Conservation (phyloP, 2,329 filamentous ascomycete species). For the Aureobasidium subglaciale region DNA sequence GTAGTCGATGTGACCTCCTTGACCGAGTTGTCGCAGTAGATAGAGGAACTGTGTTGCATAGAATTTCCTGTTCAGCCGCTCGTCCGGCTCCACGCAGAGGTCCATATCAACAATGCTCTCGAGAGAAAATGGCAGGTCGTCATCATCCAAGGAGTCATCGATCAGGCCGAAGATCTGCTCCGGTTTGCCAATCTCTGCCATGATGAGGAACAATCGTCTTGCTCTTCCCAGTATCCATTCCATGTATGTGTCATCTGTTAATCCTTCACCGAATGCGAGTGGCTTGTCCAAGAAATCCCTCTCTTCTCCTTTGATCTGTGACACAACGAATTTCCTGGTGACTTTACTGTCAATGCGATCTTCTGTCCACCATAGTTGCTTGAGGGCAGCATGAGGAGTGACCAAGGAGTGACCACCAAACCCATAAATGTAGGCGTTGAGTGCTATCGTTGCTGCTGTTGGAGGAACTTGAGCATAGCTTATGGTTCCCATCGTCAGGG, state of each 20-base stretch:
- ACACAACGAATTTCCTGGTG: constrained; percentile 59
- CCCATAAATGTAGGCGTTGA: constrained; percentile 45
- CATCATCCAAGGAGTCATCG: constrained; percentile 70
- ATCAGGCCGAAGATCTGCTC: constrained; percentile 70
- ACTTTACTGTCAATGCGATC: constrained; percentile 63
- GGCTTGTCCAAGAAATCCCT: constrained; percentile 55
- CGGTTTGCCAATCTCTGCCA: constrained; percentile 61
- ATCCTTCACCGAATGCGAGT: constrained; percentile 59
- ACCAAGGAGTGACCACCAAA: constrained; percentile 45
- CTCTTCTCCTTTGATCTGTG: constrained; percentile 57
- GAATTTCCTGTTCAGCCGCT: constrained; percentile 60
- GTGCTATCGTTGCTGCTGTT: constrained; percentile 32
- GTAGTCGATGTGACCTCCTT: constrained; percentile 57
- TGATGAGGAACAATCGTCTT: constrained; percentile 62
- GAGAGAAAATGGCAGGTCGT: constrained; percentile 61
- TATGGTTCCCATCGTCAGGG: constrained; percentile 27
- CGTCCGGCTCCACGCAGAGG: constrained; percentile 53
- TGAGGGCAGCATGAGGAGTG: constrained; percentile 41
- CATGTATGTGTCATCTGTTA: constrained; percentile 61
- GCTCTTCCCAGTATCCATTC: constrained; percentile 68
- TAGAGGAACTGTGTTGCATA: constrained; percentile 65
- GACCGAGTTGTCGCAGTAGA: constrained; percentile 55
- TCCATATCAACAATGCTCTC: constrained; percentile 59
- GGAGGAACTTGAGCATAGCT: constrained; percentile 29
- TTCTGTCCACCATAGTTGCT: constrained; percentile 63